A percentile compares a stretch with the other conserved stretches of the same genome.
Conservation (phyloP, 768 basidiomycete species). For the Filobasidium wieringae region DNA sequence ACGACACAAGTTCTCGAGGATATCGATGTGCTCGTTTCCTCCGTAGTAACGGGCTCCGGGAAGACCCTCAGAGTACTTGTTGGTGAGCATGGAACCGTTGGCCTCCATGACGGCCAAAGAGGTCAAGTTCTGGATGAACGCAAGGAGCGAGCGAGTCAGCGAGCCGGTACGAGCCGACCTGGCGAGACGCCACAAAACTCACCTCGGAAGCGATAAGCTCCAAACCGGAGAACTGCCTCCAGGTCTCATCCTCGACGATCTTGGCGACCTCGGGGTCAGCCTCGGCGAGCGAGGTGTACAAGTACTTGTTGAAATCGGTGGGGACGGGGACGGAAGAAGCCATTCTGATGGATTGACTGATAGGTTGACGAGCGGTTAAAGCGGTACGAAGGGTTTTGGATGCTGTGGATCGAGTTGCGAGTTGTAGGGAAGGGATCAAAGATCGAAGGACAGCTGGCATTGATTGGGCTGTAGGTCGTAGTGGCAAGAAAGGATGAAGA, state of each 20-base stretch:
- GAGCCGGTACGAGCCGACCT: not conserved
- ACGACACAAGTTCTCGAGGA: constrained; percentile 86
- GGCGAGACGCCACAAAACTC: constrained; percentile 18
- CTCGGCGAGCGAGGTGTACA: constrained; percentile 79
- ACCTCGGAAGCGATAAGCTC: constrained; percentile 99
- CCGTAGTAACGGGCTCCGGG: constrained; percentile 95
- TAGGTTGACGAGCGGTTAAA: not conserved
- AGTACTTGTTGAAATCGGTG: constrained; percentile 58
- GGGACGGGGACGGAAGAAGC: constrained; percentile 40
- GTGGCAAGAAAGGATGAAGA: not conserved
- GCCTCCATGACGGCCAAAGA: constrained; percentile 93
- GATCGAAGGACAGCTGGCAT: constrained; percentile 11
- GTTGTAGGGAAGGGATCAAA: constrained; percentile 10
- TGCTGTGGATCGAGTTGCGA: constrained; percentile 4
- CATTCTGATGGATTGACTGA: not conserved
- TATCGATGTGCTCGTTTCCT: constrained; percentile 95
- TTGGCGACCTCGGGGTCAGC: constrained; percentile 90
- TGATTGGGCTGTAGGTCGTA: not conserved
- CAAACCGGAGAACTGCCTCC: constrained; percentile 92
- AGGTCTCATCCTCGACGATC: constrained; percentile 92
- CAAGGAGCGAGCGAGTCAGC: not conserved
- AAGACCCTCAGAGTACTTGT: constrained; percentile 99
- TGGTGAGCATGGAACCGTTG: constrained; percentile 95
- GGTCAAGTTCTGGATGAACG: constrained; percentile 89
- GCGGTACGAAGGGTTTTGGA: not conserved